Conservation (phyloP, 2,329 filamentous ascomycete genomes). For the Madurella fahalii region DNA sequence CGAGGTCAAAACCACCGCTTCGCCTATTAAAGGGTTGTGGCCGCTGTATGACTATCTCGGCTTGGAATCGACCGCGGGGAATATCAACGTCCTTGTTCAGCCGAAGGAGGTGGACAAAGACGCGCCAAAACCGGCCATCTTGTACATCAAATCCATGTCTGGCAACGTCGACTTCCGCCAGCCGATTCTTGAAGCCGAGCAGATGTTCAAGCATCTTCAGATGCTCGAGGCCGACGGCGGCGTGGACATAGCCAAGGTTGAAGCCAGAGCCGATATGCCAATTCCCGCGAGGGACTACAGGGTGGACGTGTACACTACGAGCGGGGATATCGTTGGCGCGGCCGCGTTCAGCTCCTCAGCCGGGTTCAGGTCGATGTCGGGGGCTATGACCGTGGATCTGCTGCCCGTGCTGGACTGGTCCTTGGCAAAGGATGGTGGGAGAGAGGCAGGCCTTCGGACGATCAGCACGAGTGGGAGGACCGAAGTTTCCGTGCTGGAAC, state of each 20-base stretch:
- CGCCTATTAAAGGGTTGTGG: constrained; percentile 45
- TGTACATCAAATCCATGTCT: constrained; percentile 42
- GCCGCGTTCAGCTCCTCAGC: constrained; percentile 38
- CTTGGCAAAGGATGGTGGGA: constrained; percentile 4
- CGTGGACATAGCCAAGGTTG: neutral
- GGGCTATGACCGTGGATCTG: constrained; percentile 38
- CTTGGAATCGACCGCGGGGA: constrained; percentile 43
- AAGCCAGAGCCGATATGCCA: constrained; percentile 6
- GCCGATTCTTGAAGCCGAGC: constrained; percentile 32
- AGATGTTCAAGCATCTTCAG: neutral
- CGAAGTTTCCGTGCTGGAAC: constrained; percentile 39
- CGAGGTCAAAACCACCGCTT: constrained; percentile 40
- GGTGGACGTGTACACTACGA: constrained; percentile 41
- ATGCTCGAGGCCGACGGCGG: neutral
- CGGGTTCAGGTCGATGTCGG: constrained; percentile 38
- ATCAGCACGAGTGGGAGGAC: constrained; percentile 42
- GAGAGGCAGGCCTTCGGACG: constrained; percentile 34
- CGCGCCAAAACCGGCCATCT: constrained; percentile 36
- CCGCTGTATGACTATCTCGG: constrained; percentile 47
- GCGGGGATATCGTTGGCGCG: constrained; percentile 40
- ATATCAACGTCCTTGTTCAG: constrained; percentile 38
- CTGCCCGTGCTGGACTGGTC: constrained; percentile 38
- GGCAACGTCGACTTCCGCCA: constrained; percentile 41
- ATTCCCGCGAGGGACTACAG: constrained; percentile 47
- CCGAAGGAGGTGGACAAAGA: constrained; percentile 37